A percentile compares a stretch with the other conserved stretches of the same genome.
Evolutionary conservation across 495 filamentous ascomycete species (phyloP).

Genomic region (Pseudevernia furfuracea): DNA sequence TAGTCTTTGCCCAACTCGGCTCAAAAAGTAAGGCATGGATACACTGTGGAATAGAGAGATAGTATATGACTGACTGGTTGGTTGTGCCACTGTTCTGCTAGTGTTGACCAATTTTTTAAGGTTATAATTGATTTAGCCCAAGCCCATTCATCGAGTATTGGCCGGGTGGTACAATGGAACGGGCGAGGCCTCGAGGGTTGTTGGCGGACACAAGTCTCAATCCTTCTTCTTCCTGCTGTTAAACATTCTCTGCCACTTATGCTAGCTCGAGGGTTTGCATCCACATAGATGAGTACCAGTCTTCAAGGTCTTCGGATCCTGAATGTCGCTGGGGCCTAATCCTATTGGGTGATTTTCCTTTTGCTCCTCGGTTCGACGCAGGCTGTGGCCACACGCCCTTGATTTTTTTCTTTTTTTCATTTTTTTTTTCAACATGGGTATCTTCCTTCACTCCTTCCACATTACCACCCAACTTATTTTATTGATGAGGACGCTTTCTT

Average conservation of each 20-base stretch:
- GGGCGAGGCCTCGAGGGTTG: no score
- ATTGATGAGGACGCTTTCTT: not conserved
- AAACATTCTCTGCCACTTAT: not conserved
- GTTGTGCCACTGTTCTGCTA: not conserved
- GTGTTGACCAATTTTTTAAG: not conserved
- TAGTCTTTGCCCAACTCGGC: not conserved
- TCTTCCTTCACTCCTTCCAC: not conserved
- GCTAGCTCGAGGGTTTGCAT: not conserved
- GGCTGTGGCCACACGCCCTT: not conserved
- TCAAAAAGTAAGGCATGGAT: no score
- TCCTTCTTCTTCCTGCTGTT: not conserved
- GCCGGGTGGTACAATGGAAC: not conserved
- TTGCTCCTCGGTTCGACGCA: not conserved
- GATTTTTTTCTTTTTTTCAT: not conserved
- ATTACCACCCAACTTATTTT: not conserved
- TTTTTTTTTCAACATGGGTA: not conserved
- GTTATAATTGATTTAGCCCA: not conserved
- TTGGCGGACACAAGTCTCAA: not conserved
- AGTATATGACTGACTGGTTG: not conserved
- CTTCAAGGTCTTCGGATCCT: not conserved
- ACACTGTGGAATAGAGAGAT: not conserved
- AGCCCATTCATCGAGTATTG: not conserved
- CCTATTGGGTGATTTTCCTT: constrained; percentile 2
- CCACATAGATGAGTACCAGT: not conserved
- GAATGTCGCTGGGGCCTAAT: no score